Conservation (phyloP, 805 yeast genomes). For the Starmera quercuum region DNA sequence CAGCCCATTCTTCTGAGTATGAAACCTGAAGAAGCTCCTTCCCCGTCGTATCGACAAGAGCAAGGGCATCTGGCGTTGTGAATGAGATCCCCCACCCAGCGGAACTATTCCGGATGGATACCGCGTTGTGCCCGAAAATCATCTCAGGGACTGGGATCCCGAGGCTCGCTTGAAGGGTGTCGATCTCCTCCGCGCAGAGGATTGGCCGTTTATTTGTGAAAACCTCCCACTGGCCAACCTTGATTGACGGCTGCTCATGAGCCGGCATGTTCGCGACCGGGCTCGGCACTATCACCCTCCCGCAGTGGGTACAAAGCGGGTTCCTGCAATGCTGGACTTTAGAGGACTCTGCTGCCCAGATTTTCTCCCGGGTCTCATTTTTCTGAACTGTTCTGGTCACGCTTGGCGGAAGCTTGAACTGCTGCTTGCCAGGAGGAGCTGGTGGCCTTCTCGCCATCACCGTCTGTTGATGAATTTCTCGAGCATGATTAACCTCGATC, state of each 20-base stretch:
- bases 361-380: too few relatives aligned
- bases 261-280: conserved; percentile 62
- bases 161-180: conserved; percentile 45
- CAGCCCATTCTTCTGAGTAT: conserved; percentile 79
- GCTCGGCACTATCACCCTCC: conserved; percentile 69
- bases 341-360: too few relatives aligned
- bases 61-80: conserved; percentile 72
- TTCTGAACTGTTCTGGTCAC: too few relatives aligned
- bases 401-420: too few relatives aligned
- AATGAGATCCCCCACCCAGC: conserved; percentile 48
- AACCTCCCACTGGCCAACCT: conserved; percentile 69
- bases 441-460: conserved; percentile 26
- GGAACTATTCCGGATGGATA: conserved; percentile 38
- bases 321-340: too few relatives aligned
- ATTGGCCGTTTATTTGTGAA: conserved; percentile 72
- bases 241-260: conserved; percentile 60
- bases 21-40: conserved; percentile 59
- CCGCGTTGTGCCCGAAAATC: conserved; percentile 85
- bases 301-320: conserved; percentile 56
- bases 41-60: conserved; percentile 47
- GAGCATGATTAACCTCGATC: conserved; percentile 50
- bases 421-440: too few relatives aligned
- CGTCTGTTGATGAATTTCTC: conserved; percentile 47
- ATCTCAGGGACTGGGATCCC: conserved; percentile 91
- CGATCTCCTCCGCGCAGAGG: conserved; percentile 65